Evolutionary conservation across 2,329 filamentous ascomycete species (phyloP), one percentile per base, ranked within the genome.

Genomic region (Verticillium nubilum): DNA sequence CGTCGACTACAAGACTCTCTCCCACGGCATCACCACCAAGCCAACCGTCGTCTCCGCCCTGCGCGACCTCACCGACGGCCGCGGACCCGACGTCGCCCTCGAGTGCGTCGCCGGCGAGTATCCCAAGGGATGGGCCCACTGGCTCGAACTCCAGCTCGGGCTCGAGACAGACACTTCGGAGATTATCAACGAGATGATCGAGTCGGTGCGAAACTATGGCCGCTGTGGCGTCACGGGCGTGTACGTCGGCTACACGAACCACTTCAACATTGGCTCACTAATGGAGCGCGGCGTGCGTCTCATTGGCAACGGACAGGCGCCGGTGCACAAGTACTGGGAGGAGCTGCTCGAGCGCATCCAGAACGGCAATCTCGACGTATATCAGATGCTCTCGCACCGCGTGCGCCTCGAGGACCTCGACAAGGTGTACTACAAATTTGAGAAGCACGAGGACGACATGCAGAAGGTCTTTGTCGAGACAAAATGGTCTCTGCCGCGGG

Each of bases 211-310:
- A 56, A 90, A 86, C 67, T 92, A 81, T 67, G 89, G 92, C 4
- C 81, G 90, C 6, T 87, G 86, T 58, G 91, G 92, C 25, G 80
- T 96, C 60, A 96, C 91, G 0, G 91, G 91, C 58, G 84, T 85
- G 23, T 86, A 86, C 61, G 81, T 84, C 28, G 84, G 83, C 61
- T 86, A 83, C 63, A 91, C 88, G 25, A 92, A 92, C 73, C 88
- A 91, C 72, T 91, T 94, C 79, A 91, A 91, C 74, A 87, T 94
- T 65, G 91, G 92, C 10, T 87, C 90, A 0, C 70, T 96, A 15
- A 96, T 96, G 91, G 86, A 96, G 75, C 86, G 90, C 31, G 91
- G 91, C n/a, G 86, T 96, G 65, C 87, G 90, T 1, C 82, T 96
- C 52, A 92, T 86, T 52, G 84, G 85, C 19, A 86, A 86, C 66